A percentile compares a stretch with the other conserved stretches of the same genome.
These are phyloP conservation scores for Pichia sp. DNA, from an alignment of 1,139 yeast genomes.

Conservation along the genomic window DNA sequence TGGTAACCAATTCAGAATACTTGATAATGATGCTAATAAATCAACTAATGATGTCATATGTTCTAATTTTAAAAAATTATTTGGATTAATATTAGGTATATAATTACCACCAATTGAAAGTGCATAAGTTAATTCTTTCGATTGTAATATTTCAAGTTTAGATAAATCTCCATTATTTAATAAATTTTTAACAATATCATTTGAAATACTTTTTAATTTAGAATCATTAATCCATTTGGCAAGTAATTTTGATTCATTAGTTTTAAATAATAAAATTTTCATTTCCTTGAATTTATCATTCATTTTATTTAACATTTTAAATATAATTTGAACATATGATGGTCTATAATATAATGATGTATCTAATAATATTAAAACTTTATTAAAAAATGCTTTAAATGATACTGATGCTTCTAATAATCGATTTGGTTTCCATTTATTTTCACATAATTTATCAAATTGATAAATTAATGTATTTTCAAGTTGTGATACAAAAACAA, in stretches of 20 bases:
- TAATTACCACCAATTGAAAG: constrained; percentile 18
- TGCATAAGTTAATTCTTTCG: constrained; percentile 21
- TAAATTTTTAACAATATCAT: constrained; percentile 17
- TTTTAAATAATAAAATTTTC: constrained; percentile 16
- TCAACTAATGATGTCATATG: constrained; percentile 42
- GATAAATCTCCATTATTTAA: constrained; percentile 1
- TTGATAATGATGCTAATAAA: constrained; percentile 40
- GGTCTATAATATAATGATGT: constrained; percentile 53
- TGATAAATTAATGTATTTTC: constrained; percentile 46
- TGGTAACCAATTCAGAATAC: constrained; percentile 54
- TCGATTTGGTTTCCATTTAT: constrained; percentile 26
- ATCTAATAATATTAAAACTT: constrained; percentile 50
- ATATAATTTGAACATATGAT: constrained; percentile 43
- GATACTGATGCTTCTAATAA: constrained; percentile 42
- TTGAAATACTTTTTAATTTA: constrained; percentile 19
- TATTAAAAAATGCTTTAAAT: constrained; percentile 47
- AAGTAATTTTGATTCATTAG: constrained; percentile 16
- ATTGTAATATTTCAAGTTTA: constrained; percentile 4
- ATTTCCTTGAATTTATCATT: constrained; percentile 17
- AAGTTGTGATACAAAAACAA: constrained; percentile 58
- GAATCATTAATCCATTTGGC: constrained; percentile 23
- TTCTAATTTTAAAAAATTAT: constrained; percentile 19
- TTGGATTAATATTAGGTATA: constrained; percentile 16
- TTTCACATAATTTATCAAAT: constrained; percentile 25
- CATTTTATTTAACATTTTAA: constrained; percentile 30